Evolutionary conservation across 2,329 filamentous ascomycete species (phyloP), one percentile per base, ranked within the genome.

Genomic region (Colletotrichum tabaci): DNA sequence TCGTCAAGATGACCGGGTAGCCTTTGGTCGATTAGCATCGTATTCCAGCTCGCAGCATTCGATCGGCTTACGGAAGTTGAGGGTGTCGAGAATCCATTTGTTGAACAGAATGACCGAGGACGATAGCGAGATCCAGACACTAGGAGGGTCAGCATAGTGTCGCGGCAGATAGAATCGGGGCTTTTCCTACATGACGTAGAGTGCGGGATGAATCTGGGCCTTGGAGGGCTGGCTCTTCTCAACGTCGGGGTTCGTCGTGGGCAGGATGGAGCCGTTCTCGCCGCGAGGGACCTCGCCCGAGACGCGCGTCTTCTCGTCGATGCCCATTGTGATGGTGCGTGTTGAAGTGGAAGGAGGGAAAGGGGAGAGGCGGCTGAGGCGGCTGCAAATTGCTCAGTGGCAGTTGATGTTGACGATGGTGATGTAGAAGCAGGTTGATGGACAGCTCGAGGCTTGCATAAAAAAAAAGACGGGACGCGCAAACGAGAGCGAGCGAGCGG

Each of bases 21-120:
- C 86, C 91, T 93, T 78, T 58, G 78, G 89, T 92, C 78, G 93
- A 84, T 62, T 61, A 73, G 67, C 23, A 46, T 35, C 8, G 60
- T 62, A 44, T 60, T 52, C 26, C 26, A 44, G 4, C 30, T 40
- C 50, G 57, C 35, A 26, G 49, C 23, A 44, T 47, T 67, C 47
- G 50, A 35, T n/a, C 40, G 64, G 67, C 83, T 76, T 83, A 85
- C 83, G 89, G 87, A 98, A 98, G 74, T 94, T 89, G 74, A 92
- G 88, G 49, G 92, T 95, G 79, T 96, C 92, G 74, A 98, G 89
- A 79, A 99, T 94, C 91, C 94, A 98, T 90, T 99, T 99, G 91
- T 99, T 98, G 92, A 98, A 98, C 74, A 99, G 88, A 82, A 99
- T 99, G 80, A 98, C 95, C 78, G 93, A 94, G 53, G 95, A 98